Evolutionary conservation across 1,284 basidiomycete genomes (phyloP).

Genomic region (Hortiboletus rubellus): DNA sequence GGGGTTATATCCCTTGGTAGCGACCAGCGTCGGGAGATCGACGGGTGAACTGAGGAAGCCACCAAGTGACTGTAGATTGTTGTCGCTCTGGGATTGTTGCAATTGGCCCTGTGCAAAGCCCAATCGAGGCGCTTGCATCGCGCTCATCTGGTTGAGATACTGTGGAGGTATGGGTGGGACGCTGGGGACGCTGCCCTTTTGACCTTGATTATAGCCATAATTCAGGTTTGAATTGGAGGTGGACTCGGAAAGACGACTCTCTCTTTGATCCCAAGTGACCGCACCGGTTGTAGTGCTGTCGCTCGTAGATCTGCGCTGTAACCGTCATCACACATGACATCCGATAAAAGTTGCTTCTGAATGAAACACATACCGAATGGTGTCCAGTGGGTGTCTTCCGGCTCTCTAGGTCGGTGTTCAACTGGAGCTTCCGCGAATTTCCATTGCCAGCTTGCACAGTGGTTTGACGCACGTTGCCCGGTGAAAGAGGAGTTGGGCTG

Average conservation of each 20-base stretch:
- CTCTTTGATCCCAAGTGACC: constrained; percentile 60
- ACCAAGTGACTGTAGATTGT: constrained; percentile 39
- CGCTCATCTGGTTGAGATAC: constrained; percentile 57
- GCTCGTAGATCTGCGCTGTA: constrained; percentile 33
- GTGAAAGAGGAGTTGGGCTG: constrained; percentile 49
- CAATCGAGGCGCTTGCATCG: constrained; percentile 43
- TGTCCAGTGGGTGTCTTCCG: constrained; percentile 53
- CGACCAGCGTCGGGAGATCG: constrained; percentile 84
- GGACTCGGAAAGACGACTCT: constrained; percentile 54
- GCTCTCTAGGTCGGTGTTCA: constrained; percentile 62
- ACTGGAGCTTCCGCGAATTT: constrained; percentile 46
- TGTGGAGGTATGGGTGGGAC: constrained; percentile 72
- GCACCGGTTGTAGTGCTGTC: constrained; percentile 43
- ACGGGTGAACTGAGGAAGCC: constrained; percentile 62
- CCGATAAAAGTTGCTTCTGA: constrained; percentile 39
- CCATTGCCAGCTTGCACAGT: constrained; percentile 36
- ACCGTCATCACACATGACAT: constrained; percentile 29
- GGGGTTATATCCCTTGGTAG: constrained; percentile 90
- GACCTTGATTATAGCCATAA: constrained; percentile 57
- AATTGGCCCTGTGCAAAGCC: constrained; percentile 38
- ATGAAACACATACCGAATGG: constrained; percentile 46
- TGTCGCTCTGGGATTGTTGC: constrained; percentile 33
- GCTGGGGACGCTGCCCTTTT: constrained; percentile 50
- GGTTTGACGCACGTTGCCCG: constrained; percentile 43
- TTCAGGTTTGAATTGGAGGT: constrained; percentile 70